These are phyloP conservation scores for Phoma sp. DNA, from an alignment of 2,329 filamentous ascomycete genomes.

Conservation along the genomic window DNA sequence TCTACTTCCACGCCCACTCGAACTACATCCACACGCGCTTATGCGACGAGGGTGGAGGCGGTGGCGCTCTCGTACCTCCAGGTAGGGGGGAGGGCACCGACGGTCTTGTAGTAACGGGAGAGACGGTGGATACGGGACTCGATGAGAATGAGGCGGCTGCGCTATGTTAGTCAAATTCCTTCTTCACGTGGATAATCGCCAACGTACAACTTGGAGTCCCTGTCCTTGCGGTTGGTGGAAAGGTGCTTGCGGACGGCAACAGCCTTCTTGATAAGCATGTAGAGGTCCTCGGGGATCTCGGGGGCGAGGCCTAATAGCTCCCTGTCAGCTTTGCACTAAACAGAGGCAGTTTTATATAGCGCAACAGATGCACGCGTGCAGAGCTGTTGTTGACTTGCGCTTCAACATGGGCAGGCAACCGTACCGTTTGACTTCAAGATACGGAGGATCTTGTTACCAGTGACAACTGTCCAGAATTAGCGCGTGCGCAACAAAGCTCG, in stretches of 20 bases:
- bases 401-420: constrained; percentile 58
- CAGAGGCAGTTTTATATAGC: constrained; percentile 66
- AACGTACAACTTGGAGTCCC: constrained; percentile 89
- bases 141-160: constrained; percentile 94
- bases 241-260: constrained; percentile 94
- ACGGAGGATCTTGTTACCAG: constrained; percentile 99
- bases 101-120: constrained; percentile 99
- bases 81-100: constrained; percentile 81
- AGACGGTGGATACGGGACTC: constrained; percentile 99
- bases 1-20: constrained; percentile 30
- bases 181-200: background rate
- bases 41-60: constrained; percentile 61
- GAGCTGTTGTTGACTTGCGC: constrained; percentile 48
- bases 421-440: constrained; percentile 98
- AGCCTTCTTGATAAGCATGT: constrained; percentile 99
- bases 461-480: constrained; percentile 50
- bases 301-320: constrained; percentile 83
- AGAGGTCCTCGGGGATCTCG: constrained; percentile 98
- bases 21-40: constrained; percentile 46
- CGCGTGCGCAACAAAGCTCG: background rate
- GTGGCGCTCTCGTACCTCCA: constrained; percentile 99
- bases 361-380: constrained; percentile 62
- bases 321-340: constrained; percentile 47
- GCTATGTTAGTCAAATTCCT: constrained; percentile 13
- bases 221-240: constrained; percentile 99